phyloP scores from a whole-genome alignment of 2,329 filamentous ascomycete species.

The Ophiocordyceps sinensis region DNA sequence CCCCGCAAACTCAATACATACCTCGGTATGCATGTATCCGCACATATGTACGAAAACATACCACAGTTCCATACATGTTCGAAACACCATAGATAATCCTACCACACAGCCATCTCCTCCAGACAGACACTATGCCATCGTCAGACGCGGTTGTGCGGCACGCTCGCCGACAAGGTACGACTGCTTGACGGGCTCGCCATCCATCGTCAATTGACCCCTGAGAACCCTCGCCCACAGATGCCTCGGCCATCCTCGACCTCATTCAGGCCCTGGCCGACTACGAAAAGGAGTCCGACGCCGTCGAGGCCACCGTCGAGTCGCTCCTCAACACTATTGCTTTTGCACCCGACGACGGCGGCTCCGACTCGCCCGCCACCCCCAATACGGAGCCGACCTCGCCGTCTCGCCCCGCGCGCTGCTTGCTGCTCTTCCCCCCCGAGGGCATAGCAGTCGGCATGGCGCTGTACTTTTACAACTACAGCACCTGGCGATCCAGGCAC shows the following conservation, averaged over 20 bases:
- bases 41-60: no score
- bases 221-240: conserved; percentile 40
- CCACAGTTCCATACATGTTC: no score
- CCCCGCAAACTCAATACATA: no score
- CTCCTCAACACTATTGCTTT: conserved; percentile 70
- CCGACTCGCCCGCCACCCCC: conserved; percentile 20
- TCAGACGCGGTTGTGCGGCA: conserved; percentile 18
- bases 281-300: conserved; percentile 60
- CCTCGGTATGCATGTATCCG: no score
- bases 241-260: conserved; percentile 64
- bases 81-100: background rate
- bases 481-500: conserved; percentile 75
- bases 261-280: conserved; percentile 81
- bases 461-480: conserved; percentile 91
- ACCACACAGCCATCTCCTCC: background rate
- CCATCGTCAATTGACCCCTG: background rate
- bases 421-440: conserved; percentile 45
- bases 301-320: conserved; percentile 64
- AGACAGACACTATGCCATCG: background rate
- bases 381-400: conserved; percentile 39
- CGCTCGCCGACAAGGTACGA: conserved; percentile 43
- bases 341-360: conserved; percentile 35
- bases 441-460: conserved; percentile 56
- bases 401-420: conserved; percentile 55
- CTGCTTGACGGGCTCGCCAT: background rate